Evolutionary conservation across 1,139 yeast species (phyloP).

Genomic region (Yamadazyma siamensis): DNA sequence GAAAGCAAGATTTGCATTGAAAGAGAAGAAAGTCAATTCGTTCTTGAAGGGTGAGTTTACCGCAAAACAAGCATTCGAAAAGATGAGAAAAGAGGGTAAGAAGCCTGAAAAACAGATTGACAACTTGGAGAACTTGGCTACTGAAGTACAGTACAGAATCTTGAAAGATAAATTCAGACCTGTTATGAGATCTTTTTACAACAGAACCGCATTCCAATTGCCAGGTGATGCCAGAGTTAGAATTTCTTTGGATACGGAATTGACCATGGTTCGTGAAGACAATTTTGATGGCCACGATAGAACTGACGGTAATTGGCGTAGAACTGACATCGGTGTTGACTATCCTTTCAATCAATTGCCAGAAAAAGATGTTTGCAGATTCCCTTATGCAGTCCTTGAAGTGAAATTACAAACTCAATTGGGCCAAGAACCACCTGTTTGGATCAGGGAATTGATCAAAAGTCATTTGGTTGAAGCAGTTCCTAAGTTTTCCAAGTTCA

Average conservation of each 20-base stretch:
- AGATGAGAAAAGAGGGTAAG: slow-evolving; percentile 89
- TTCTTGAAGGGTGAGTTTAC: slow-evolving; percentile 82
- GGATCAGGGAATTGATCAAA: slow-evolving; percentile 90
- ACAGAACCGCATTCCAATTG: slow-evolving; percentile 96
- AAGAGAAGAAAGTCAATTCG: slow-evolving; percentile 85
- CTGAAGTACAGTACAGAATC: slow-evolving; percentile 88
- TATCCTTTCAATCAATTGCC: slow-evolving; percentile 88
- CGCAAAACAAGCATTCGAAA: slow-evolving; percentile 86
- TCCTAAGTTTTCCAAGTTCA: slow-evolving; percentile 94
- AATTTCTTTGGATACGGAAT: slow-evolving; percentile 93
- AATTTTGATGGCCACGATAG: slow-evolving; percentile 91
- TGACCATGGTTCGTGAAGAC: slow-evolving; percentile 95
- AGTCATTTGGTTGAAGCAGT: slow-evolving; percentile 97
- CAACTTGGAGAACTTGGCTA: slow-evolving; percentile 84
- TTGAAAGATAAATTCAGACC: slow-evolving; percentile 84
- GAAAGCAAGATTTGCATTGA: slow-evolving; percentile 89
- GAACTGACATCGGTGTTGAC: slow-evolving; percentile 97
- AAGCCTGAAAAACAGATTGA: slow-evolving; percentile 85
- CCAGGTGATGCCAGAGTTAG: slow-evolving; percentile 99
- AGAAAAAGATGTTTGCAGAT: slow-evolving; percentile 81
- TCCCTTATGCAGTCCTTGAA: slow-evolving; percentile 96
- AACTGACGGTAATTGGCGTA: slow-evolving; percentile 92
- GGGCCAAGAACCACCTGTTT: slow-evolving; percentile 97
- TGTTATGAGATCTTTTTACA: slow-evolving; percentile 91
- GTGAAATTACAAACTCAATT: slow-evolving; percentile 95